Base-by-base conservation (phyloP, 2,329 filamentous ascomycete species). In the Venturia aucupariae region DNA sequence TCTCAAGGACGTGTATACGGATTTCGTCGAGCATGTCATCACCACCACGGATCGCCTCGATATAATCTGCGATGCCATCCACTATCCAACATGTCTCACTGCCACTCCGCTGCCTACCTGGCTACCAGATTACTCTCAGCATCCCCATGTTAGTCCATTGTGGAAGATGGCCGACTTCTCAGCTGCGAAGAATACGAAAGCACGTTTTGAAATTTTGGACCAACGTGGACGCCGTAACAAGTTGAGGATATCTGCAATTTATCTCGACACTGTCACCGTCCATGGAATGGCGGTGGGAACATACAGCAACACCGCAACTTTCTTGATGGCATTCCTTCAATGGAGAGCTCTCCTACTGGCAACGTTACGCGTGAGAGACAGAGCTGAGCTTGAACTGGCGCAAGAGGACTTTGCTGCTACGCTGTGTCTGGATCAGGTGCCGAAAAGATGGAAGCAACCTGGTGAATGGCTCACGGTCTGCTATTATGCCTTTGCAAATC, bases 41-140 rank as follows among this genome's bases (percentile, higher is more conserved):
- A 57, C 51, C 17, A 57, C 51, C 27, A 57, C 51, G 30, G 51
- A 57, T n/a, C 27, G 30, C 2, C 66, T 76, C 1, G 73, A 77
- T 64, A 69, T 77, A 8, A 71, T 77, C 3, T 74, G 74, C 67
- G 72, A 75, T 39, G 65, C 72, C 3, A 73, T 75, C 51, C 70
- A 76, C 59, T 75, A 70, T 44, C 73, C 72, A 0, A 46, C 67
- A 1, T 69, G 72, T 46, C 68, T 66, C 2, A 70, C 66, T 61
- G 64, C 69, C 4, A 27, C 64, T 1, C 70, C 67, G 15, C 64
- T 77, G 4, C 75, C 75, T 1, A 71, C 68, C 0, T 77, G 73
- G 71, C 71, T 72, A 2, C 75, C 75, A 0, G 75, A 77, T 65
- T 77, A 75, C 74, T 76, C 73, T 0, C 69, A 74, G 48, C 67